Conservation (phyloP, 2,329 filamentous ascomycete genomes). For the Didymella lethalis region DNA sequence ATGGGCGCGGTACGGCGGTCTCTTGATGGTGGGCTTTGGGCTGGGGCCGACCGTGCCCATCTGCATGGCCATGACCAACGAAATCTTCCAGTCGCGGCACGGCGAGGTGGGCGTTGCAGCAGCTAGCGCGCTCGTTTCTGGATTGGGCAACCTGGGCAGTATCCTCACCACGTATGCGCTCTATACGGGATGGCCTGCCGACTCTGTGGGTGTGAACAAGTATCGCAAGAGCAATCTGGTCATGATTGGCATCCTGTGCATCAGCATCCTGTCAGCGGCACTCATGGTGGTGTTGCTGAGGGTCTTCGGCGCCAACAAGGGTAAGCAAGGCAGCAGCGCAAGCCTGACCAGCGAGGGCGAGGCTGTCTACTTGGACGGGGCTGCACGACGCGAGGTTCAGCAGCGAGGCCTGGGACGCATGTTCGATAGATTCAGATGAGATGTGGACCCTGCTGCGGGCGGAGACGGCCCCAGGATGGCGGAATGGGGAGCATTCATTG, state of each 20-base stretch:
- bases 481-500: background rate
- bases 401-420: conserved; percentile 52
- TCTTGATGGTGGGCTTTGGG: conserved; percentile 90
- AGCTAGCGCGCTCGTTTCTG: conserved; percentile 83
- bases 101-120: conserved; percentile 91
- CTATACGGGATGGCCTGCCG: conserved; percentile 85
- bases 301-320: conserved; percentile 50
- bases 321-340: conserved; percentile 45
- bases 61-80: conserved; percentile 91
- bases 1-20: conserved; percentile 86
- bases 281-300: conserved; percentile 72
- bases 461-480: conserved; percentile 10
- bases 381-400: conserved; percentile 52
- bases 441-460: conserved; percentile 17
- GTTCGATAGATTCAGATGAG: conserved; percentile 35
- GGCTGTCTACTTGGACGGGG: conserved; percentile 57
- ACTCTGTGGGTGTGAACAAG: conserved; percentile 71
- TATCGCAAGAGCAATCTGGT: conserved; percentile 85
- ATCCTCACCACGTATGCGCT: conserved; percentile 89
- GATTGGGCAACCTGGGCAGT: conserved; percentile 84
- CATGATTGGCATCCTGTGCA: conserved; percentile 84
- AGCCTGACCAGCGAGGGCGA: conserved; percentile 59
- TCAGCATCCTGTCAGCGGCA: conserved; percentile 77
- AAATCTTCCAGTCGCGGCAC: conserved; percentile 88
- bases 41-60: conserved; percentile 90